These are phyloP conservation scores for Candida chilensis DNA, from an alignment of 805 yeast species.

Conservation along the genomic window DNA sequence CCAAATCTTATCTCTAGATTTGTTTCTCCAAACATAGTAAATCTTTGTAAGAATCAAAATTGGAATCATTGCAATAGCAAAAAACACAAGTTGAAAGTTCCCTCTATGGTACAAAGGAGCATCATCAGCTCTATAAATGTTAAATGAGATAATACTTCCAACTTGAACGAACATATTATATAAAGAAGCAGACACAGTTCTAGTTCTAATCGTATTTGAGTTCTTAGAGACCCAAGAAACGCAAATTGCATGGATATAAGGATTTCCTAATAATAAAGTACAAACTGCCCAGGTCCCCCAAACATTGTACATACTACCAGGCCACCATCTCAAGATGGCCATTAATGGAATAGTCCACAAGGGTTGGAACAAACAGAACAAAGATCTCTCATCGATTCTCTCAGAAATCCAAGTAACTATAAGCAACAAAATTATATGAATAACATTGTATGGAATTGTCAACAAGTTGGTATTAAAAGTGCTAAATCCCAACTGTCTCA, in stretches of 20 bases:
- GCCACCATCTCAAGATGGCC: slow-evolving; percentile 25
- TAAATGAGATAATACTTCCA: slow-evolving; percentile 42
- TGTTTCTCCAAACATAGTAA: slow-evolving; percentile 33
- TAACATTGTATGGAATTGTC: slow-evolving; percentile 37
- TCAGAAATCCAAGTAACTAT: slow-evolving; percentile 15
- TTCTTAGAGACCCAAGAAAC: slow-evolving; percentile 57
- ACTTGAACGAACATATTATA: slow-evolving; percentile 59
- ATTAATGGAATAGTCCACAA: slow-evolving; percentile 21
- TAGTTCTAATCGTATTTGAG: slow-evolving; percentile 50
- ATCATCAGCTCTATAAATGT: slow-evolving; percentile 50
- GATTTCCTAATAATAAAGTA: slow-evolving; percentile 28
- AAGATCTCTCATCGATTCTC: slow-evolving; percentile 13
- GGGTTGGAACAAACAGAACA: slow-evolving; percentile 13
- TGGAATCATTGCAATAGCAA: slow-evolving; percentile 19
- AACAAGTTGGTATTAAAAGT: slow-evolving; percentile 44
- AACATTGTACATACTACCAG: slow-evolving; percentile 21
- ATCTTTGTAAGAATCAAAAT: slow-evolving; percentile 17
- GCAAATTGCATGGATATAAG: slow-evolving; percentile 44
- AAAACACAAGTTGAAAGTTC: slow-evolving; percentile 29
- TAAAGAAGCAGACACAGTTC: slow-evolving; percentile 59
- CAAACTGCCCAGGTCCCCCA: slow-evolving; percentile 34
- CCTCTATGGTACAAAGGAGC: slow-evolving; percentile 54
- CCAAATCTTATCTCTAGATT: slow-evolving; percentile 40
- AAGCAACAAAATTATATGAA: slow-evolving; percentile 25
- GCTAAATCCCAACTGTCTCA: slow-evolving; percentile 40